phyloP scores from a whole-genome alignment of 1,284 basidiomycete species.

The Heterobasidion annosum region DNA sequence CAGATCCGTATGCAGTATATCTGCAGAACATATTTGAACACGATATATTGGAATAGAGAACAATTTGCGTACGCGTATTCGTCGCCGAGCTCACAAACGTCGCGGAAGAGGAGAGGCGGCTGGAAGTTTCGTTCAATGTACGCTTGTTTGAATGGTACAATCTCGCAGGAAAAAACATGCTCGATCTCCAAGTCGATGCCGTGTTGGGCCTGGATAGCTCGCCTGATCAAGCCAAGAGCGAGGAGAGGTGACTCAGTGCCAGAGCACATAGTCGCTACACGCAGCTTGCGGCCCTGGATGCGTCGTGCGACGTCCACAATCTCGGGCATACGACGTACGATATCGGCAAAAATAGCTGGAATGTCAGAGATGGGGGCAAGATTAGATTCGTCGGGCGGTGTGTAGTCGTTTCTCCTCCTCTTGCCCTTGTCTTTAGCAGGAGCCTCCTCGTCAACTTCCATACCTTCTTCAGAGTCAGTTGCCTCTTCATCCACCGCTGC shows the following conservation, averaged over 20 bases:
- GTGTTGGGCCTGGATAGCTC: conserved; percentile 65
- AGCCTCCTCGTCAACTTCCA: conserved; percentile 15
- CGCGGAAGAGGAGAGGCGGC: conserved; percentile 86
- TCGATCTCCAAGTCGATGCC: conserved; percentile 65
- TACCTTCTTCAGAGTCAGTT: conserved; percentile 13
- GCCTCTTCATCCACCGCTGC: conserved; percentile 14
- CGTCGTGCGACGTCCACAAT: conserved; percentile 63
- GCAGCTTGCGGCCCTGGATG: conserved; percentile 75
- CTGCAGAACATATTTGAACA: conserved; percentile 26
- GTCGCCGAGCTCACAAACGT: conserved; percentile 86
- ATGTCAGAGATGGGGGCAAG: conserved; percentile 82
- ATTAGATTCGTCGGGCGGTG: conserved; percentile 37
- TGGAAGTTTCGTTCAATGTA: conserved; percentile 96
- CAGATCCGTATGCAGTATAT: conserved; percentile 86
- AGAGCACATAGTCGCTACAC: conserved; percentile 96
- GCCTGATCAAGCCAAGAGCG: conserved; percentile 78
- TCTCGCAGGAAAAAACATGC: conserved; percentile 96
- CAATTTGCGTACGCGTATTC: conserved; percentile 55
- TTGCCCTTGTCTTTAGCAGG: conserved; percentile 8
- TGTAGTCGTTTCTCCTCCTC: conserved; percentile 15
- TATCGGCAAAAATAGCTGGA: conserved; percentile 78
- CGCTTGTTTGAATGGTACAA: conserved; percentile 97
- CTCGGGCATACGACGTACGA: conserved; percentile 64
- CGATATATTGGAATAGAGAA: conserved; percentile 3
- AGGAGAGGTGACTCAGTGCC: conserved; percentile 93